phyloP scores from a whole-genome alignment of 208 protist species.

The Crithidia sp. region DNA sequence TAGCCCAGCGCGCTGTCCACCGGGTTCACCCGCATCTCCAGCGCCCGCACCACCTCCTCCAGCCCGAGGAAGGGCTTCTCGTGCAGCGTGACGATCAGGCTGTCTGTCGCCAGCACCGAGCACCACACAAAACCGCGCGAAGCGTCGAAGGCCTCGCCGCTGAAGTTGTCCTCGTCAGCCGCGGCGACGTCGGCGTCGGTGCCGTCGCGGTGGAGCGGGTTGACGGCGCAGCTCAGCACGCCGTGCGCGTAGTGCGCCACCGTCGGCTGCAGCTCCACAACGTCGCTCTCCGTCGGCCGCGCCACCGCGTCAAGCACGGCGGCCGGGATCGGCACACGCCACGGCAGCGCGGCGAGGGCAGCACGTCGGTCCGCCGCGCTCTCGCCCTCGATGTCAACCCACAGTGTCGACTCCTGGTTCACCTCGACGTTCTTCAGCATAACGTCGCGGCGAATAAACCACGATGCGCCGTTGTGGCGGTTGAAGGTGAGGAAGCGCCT shows the following conservation, averaged over 20 bases:
- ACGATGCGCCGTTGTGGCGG: slow-evolving; percentile 24
- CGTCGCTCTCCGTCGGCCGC: slow-evolving; percentile 57
- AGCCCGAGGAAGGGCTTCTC: slow-evolving; percentile 56
- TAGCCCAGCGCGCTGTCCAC: slow-evolving; percentile 9
- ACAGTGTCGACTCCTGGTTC: slow-evolving; percentile 35
- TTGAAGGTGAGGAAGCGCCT: slow-evolving; percentile 37
- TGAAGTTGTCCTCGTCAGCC: slow-evolving; percentile 26
- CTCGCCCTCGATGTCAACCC: slow-evolving; percentile 61
- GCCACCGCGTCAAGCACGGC: slow-evolving; percentile 57
- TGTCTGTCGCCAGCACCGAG: slow-evolving; percentile 61
- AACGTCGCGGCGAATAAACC: slow-evolving; percentile 22
- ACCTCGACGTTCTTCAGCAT: slow-evolving; percentile 36
- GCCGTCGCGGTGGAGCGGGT: slow-evolving; percentile 27
- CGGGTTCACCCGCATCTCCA: slow-evolving; percentile 36
- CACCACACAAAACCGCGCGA: slow-evolving; percentile 52
- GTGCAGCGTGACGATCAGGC: slow-evolving; percentile 71
- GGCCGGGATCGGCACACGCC: slow-evolving; percentile 39
- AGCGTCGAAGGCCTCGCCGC: slow-evolving; percentile 39
- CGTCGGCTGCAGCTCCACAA: slow-evolving; percentile 66
- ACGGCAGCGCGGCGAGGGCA: slow-evolving; percentile 39
- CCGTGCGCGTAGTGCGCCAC: slow-evolving; percentile 52
- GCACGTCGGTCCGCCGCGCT: slow-evolving; percentile 40
- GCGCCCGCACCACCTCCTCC: slow-evolving; percentile 50
- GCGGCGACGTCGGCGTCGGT: slow-evolving; percentile 8
- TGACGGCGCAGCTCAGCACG: slow-evolving; percentile 56